A percentile compares a stretch with the other conserved stretches of the same genome.
phyloP scores from a whole-genome alignment of 495 filamentous ascomycete genomes.

The Penicillium salamii region DNA sequence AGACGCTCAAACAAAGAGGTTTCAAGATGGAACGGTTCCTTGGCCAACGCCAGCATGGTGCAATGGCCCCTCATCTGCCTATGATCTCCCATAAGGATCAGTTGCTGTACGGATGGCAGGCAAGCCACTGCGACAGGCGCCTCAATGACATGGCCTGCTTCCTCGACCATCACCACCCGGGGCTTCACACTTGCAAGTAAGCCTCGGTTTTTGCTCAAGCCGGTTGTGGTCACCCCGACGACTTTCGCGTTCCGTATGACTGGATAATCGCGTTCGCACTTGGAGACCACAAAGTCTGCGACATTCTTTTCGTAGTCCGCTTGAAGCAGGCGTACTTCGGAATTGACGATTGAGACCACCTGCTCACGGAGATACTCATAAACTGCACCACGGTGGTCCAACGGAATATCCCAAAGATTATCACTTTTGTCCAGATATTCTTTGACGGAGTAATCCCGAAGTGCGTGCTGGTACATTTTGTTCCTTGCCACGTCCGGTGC shows the following conservation, averaged over 20 bases:
- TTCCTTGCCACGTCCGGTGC: no score
- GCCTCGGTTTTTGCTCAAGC: slow-evolving; percentile 82
- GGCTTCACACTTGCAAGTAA: slow-evolving; percentile 70
- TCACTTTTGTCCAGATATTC: slow-evolving; percentile 39
- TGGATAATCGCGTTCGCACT: slow-evolving; percentile 53
- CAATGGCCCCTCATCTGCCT: slow-evolving; percentile 67
- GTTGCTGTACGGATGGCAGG: slow-evolving; percentile 64
- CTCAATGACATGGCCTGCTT: slow-evolving; percentile 73
- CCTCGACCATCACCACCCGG: slow-evolving; percentile 66
- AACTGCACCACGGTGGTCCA: slow-evolving; percentile 50
- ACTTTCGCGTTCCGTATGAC: slow-evolving; percentile 54
- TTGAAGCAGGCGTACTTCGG: slow-evolving; percentile 40
- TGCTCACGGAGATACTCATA: slow-evolving; percentile 55
- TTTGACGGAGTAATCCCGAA: no score
- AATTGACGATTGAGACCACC: slow-evolving; percentile 40
- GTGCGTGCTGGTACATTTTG: no score
- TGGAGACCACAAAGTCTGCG: slow-evolving; percentile 46
- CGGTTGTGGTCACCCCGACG: slow-evolving; percentile 76
- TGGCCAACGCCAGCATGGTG: slow-evolving; percentile 51
- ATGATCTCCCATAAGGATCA: slow-evolving; percentile 77
- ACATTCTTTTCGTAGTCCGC: slow-evolving; percentile 40
- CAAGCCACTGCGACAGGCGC: slow-evolving; percentile 62
- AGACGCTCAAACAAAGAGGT: slow-evolving; percentile 78
- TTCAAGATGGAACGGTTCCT: slow-evolving; percentile 57
- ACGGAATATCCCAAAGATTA: slow-evolving; percentile 54